Evolutionary conservation across 2,329 filamentous ascomycete genomes (phyloP).

Genomic region (Escovopsis sp.): DNA sequence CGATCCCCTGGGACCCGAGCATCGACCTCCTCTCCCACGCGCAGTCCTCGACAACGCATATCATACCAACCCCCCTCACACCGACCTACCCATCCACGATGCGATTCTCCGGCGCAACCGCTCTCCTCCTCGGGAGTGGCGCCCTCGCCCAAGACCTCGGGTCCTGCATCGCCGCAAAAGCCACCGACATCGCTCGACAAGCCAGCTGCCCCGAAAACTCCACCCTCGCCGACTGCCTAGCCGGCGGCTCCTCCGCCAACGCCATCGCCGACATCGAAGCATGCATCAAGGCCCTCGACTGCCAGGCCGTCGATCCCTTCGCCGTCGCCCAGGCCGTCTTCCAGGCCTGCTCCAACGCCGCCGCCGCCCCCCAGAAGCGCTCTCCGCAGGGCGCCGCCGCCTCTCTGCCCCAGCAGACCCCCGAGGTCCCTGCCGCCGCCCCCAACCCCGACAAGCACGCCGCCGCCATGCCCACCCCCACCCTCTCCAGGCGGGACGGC

Average conservation of each 20-base stretch:
- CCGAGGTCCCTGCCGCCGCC: neutral
- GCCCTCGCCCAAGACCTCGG: conserved; percentile 14
- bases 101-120: conserved; percentile 4
- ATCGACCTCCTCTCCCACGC: neutral
- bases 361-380: conserved; percentile 7
- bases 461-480: conserved; percentile 7
- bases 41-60: neutral
- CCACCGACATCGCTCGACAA: conserved; percentile 22
- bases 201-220: conserved; percentile 29
- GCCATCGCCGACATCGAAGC: conserved; percentile 20
- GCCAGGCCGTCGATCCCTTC: conserved; percentile 15
- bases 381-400: conserved; percentile 8
- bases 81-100: conserved; percentile 1
- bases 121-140: conserved; percentile 19
- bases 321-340: conserved; percentile 14
- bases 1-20: neutral
- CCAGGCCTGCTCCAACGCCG: too few relatives aligned
- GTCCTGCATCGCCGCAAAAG: conserved; percentile 24
- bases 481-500: conserved; percentile 6
- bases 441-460: too few relatives aligned
- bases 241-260: conserved; percentile 15
- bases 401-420: neutral
- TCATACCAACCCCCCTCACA: neutral
- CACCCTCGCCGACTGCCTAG: conserved; percentile 28
- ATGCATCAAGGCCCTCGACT: conserved; percentile 22